A percentile compares a stretch with the other conserved stretches of the same genome.
Evolutionary conservation across 176 grass and related monocot species (phyloP).

Genomic region (Saccharum spontaneum): DNA sequence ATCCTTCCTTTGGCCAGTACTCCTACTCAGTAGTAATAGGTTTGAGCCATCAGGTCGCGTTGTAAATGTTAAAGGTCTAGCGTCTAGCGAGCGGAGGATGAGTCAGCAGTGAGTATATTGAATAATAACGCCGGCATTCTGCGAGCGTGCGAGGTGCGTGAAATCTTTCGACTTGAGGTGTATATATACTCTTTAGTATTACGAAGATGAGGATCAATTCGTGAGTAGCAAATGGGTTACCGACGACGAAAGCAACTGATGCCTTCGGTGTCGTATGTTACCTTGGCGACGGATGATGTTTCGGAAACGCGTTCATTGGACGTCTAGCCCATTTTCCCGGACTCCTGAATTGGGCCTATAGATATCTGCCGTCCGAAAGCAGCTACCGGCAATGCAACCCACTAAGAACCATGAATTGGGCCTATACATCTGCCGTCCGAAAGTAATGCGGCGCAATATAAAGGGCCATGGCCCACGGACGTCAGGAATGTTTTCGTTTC

Average conservation of each 20-base stretch:
- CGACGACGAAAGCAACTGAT: no score
- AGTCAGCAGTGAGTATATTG: not conserved
- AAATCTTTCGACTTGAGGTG: not conserved
- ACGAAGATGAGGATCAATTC: not conserved
- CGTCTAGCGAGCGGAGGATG: not conserved
- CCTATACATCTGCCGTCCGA: no score
- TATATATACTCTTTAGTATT: not conserved
- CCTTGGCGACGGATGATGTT: no score
- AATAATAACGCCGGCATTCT: slow-evolving; percentile 9
- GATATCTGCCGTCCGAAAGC: not conserved
- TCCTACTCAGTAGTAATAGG: not conserved
- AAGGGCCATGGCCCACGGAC: no score
- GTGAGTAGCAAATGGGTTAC: not conserved
- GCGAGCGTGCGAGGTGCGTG: not conserved
- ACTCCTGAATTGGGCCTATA: not conserved
- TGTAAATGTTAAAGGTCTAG: slow-evolving; percentile 3
- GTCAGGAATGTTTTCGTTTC: no score
- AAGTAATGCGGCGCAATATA: no score
- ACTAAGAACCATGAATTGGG: no score
- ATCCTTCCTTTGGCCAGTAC: not conserved
- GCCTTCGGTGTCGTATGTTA: no score
- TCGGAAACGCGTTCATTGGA: not conserved
- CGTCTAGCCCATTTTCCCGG: not conserved
- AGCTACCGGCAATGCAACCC: not conserved
- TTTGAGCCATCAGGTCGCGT: not conserved